These are phyloP conservation scores for Cinnamomum micranthum DNA, from an alignment of 164 flowering plant species.

Conservation along the genomic window DNA sequence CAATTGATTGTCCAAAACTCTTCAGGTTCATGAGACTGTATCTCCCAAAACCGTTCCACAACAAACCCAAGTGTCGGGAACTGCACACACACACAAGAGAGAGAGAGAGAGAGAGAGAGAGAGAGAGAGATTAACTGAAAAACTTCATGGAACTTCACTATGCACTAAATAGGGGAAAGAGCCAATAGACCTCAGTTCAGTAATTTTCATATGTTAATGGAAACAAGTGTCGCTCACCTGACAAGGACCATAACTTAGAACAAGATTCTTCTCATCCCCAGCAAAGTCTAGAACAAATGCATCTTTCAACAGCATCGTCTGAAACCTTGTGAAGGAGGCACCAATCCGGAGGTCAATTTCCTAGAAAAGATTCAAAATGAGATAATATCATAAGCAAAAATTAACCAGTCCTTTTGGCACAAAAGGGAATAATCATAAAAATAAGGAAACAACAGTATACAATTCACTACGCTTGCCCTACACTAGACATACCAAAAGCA, in stretches of 20 bases:
- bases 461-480: too few relatives aligned
- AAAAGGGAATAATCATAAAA: too few relatives aligned
- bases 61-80: conserved; percentile 96
- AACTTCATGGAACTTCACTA: neutral
- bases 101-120: too few relatives aligned
- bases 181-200: neutral
- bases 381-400: neutral
- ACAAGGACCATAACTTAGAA: conserved; percentile 97
- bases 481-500: too few relatives aligned
- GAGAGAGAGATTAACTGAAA: neutral
- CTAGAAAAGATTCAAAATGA: conserved; percentile 30
- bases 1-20: conserved; percentile 94
- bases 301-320: conserved; percentile 87
- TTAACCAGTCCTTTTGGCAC: neutral
- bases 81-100: conserved; percentile 21
- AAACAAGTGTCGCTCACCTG: conserved; percentile 55
- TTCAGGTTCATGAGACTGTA: conserved; percentile 93
- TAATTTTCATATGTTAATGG: too few relatives aligned
- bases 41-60: conserved; percentile 96
- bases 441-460: too few relatives aligned
- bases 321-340: conserved; percentile 97
- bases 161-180: neutral
- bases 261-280: conserved; percentile 56
- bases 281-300: conserved; percentile 61
- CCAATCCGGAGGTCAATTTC: conserved; percentile 97